Evolutionary conservation across 768 basidiomycete genomes (phyloP).

Genomic region (Mycena filopes): DNA sequence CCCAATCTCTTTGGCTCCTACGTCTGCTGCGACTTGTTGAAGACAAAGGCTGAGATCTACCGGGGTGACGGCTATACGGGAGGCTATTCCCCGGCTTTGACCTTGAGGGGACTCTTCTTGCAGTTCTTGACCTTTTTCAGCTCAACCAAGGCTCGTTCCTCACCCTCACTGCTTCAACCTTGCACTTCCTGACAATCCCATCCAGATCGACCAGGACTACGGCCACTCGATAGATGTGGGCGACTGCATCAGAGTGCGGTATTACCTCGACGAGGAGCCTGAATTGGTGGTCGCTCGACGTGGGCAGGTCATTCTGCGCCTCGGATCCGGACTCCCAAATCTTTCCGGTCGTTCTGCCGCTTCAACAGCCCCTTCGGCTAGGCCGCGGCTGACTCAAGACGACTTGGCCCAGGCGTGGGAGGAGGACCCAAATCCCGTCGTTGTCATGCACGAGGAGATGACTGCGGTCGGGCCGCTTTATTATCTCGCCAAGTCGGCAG

Average conservation of each 20-base stretch:
- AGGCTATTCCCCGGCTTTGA: slow-evolving; percentile 57
- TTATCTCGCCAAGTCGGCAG: slow-evolving; percentile 38
- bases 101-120: slow-evolving; percentile 56
- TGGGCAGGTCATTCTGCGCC: neutral
- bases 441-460: slow-evolving; percentile 23
- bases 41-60: slow-evolving; percentile 35
- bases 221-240: slow-evolving; percentile 44
- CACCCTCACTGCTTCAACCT: too few species aligned
- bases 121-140: slow-evolving; percentile 58
- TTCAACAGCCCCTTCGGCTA: too few species aligned
- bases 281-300: neutral
- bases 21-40: slow-evolving; percentile 57
- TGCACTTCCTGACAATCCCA: too few species aligned
- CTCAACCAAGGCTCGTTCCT: slow-evolving; percentile 43
- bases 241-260: slow-evolving; percentile 40
- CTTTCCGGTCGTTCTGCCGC: too few species aligned
- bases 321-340: too few species aligned
- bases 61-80: slow-evolving; percentile 20
- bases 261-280: slow-evolving; percentile 37
- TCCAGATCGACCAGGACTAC: slow-evolving; percentile 51
- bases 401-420: slow-evolving; percentile 43
- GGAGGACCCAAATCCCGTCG: slow-evolving; percentile 35
- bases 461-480: slow-evolving; percentile 23
- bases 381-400: slow-evolving; percentile 29
- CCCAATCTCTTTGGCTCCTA: slow-evolving; percentile 52